phyloP scores from a whole-genome alignment of 495 filamentous ascomycete species.

The Collariella sp. region DNA sequence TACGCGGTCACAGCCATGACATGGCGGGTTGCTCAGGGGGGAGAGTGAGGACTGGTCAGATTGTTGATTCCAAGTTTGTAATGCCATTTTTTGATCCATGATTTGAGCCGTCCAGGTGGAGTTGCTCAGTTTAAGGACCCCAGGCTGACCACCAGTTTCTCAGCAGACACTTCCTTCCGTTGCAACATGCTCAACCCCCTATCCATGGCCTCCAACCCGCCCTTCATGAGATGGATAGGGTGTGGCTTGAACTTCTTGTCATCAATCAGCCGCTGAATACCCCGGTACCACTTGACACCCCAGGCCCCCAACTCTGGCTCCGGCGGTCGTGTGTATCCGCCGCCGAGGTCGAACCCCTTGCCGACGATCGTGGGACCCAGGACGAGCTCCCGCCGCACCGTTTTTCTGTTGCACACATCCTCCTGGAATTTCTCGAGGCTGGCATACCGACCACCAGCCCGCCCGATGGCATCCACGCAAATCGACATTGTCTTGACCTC shows the following conservation, averaged over 20 bases:
- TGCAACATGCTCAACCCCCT: not conserved
- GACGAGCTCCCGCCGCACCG: not conserved
- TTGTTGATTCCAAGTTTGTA: no score
- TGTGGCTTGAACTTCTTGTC: not conserved
- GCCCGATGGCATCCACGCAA: not conserved
- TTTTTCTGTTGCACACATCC: not conserved
- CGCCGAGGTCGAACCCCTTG: not conserved
- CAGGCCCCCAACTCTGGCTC: not conserved
- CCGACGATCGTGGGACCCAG: not conserved
- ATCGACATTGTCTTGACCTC: not conserved
- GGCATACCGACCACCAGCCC: not conserved
- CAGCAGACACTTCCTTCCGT: not conserved
- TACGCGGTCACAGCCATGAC: no score
- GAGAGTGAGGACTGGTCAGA: no score
- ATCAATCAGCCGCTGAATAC: not conserved
- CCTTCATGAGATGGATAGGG: not conserved
- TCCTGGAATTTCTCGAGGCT: not conserved
- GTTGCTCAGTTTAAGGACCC: no score
- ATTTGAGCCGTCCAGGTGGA: no score
- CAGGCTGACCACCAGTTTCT: not conserved
- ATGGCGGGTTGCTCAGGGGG: no score
- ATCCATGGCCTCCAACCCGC: not conserved
- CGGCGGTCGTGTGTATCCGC: not conserved
- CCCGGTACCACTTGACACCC: not conserved
- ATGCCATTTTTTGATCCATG: no score